A percentile compares a stretch with the other conserved stretches of the same genome.
These are phyloP conservation scores for Candida stauntonica DNA, from an alignment of 805 yeast species.

Conservation along the genomic window DNA sequence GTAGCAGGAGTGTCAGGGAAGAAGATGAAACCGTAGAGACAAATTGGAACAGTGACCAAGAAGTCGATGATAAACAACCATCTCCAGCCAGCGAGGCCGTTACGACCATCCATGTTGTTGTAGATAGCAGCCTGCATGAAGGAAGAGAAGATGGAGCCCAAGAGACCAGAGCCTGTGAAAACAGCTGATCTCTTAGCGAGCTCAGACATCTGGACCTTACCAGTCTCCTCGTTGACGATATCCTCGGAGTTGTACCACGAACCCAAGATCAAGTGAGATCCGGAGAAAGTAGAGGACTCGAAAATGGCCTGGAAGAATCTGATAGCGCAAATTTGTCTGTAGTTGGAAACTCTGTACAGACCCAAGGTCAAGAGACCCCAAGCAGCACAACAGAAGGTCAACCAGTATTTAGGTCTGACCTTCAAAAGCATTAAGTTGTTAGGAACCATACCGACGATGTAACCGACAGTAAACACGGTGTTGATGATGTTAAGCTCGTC, in stretches of 20 bases:
- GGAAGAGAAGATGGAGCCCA: slow-evolving; percentile 52
- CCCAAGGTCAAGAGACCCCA: slow-evolving; percentile 57
- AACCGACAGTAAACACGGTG: slow-evolving; percentile 58
- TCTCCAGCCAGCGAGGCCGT: slow-evolving; percentile 55
- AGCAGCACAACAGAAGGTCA: slow-evolving; percentile 46
- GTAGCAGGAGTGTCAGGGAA: slow-evolving; percentile 58
- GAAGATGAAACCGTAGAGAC: slow-evolving; percentile 49
- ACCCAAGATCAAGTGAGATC: slow-evolving; percentile 51
- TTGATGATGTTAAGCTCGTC: slow-evolving; percentile 47
- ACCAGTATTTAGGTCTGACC: slow-evolving; percentile 54
- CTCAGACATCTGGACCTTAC: slow-evolving; percentile 32
- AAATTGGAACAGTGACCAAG: slow-evolving; percentile 52
- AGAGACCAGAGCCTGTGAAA: slow-evolving; percentile 49
- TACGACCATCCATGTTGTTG: slow-evolving; percentile 34
- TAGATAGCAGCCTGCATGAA: slow-evolving; percentile 52
- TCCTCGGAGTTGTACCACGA: slow-evolving; percentile 46
- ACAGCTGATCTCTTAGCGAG: slow-evolving; percentile 48
- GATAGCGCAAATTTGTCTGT: slow-evolving; percentile 47
- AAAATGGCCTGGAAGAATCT: slow-evolving; percentile 59
- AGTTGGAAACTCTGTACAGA: slow-evolving; percentile 42
- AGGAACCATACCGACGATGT: slow-evolving; percentile 58
- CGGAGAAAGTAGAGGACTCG: slow-evolving; percentile 53
- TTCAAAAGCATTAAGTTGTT: slow-evolving; percentile 48
- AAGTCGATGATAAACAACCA: slow-evolving; percentile 65
- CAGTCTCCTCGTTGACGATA: slow-evolving; percentile 22